Percentiles rank a stretch among this genome's conserved stretches.
Evolutionary conservation across 2,329 filamentous ascomycete genomes (phyloP).

Genomic region (Fusarium incarnatum): DNA sequence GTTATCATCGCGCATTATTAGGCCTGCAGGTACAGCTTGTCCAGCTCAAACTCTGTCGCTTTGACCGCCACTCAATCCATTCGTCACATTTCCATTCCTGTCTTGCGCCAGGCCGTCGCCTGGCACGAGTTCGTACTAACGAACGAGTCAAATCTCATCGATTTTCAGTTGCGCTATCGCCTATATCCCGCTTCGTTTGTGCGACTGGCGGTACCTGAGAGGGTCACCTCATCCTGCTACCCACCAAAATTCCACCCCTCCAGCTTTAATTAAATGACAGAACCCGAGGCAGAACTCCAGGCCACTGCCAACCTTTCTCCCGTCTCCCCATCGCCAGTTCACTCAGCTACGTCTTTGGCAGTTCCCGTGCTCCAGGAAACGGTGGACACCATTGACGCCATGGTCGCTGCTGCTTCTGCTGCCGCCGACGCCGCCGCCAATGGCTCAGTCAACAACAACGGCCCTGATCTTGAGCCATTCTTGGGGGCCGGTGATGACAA

Average conservation of each 20-base stretch:
- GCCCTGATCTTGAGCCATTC: slow-evolving; percentile 50
- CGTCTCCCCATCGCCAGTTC: slow-evolving; percentile 62
- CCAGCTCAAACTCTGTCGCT: slow-evolving; percentile 19
- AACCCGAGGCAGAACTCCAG: slow-evolving; percentile 59
- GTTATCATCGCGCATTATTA: slow-evolving; percentile 6
- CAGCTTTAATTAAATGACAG: slow-evolving; percentile 57
- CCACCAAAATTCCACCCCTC: slow-evolving; percentile 26
- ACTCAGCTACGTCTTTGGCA: slow-evolving; percentile 59
- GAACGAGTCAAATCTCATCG: slow-evolving; percentile 29
- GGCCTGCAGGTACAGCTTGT: slow-evolving; percentile 7
- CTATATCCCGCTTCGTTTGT: slow-evolving; percentile 35
- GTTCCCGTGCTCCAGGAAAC: slow-evolving; percentile 65
- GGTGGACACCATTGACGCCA: slow-evolving; percentile 63
- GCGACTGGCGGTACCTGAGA: slow-evolving; percentile 33
- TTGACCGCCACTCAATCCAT: slow-evolving; percentile 30
- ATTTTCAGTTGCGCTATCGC: slow-evolving; percentile 33
- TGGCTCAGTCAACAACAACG: slow-evolving; percentile 47
- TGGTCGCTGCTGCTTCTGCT: slow-evolving; percentile 54
- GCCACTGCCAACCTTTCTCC: slow-evolving; percentile 66
- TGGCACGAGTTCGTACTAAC: slow-evolving; percentile 39
- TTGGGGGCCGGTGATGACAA: slow-evolving; percentile 53
- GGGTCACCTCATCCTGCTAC: slow-evolving; percentile 30
- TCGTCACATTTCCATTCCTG: slow-evolving; percentile 24
- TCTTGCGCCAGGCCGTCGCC: slow-evolving; percentile 38
- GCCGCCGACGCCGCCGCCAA: slow-evolving; percentile 48